phyloP scores from a whole-genome alignment of 2,329 filamentous ascomycete species.

The Sporothrix protearum region DNA sequence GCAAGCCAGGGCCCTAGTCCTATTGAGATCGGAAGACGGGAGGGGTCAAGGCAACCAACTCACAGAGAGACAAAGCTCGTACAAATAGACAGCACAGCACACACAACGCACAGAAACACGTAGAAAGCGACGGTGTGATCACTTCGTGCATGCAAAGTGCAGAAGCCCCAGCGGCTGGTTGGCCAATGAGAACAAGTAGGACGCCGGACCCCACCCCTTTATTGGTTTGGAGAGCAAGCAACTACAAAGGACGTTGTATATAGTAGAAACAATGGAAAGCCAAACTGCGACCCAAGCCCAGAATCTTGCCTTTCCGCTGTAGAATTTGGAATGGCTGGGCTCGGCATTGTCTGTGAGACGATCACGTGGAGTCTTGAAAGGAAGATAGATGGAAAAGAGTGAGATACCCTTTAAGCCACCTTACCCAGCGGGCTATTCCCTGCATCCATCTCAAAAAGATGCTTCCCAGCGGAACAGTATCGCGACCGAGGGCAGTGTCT shows the following conservation, averaged over 20 bases:
- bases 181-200: slow-evolving; percentile 3
- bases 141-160: not conserved
- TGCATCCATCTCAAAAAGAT: not conserved
- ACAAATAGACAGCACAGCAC: not conserved
- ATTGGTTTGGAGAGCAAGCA: not conserved
- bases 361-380: not conserved
- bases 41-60: not conserved
- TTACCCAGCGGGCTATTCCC: not conserved
- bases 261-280: not conserved
- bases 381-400: not conserved
- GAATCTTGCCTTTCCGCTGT: not conserved
- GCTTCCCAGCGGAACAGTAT: not conserved
- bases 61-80: no score
- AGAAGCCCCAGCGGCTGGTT: slow-evolving; percentile 12
- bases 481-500: not conserved
- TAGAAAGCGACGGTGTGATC: not conserved
- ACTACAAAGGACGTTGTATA: no score
- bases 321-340: not conserved
- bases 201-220: no score
- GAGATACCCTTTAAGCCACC: not conserved
- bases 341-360: not conserved
- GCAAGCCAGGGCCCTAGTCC: not conserved
- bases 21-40: not conserved
- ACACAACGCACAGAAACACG: not conserved
- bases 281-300: not conserved